Base-by-base conservation (phyloP, 768 basidiomycete species). In the Amanita polypyramis region DNA sequence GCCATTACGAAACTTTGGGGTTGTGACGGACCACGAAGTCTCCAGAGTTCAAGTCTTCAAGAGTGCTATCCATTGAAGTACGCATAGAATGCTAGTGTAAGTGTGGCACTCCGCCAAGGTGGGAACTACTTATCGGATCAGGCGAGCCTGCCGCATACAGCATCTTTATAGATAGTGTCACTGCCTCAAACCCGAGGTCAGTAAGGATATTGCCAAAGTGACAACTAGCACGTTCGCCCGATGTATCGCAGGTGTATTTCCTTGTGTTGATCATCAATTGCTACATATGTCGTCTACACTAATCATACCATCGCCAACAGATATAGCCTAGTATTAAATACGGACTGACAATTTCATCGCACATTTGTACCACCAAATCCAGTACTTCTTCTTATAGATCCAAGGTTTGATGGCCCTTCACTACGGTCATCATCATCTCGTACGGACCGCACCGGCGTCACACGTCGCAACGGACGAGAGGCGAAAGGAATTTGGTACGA, bases 311-410 rank as follows among this genome's bases (percentile, higher is more conserved):
- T 35, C 15, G 34, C n/a, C n/a, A n/a, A 11, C 4, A 27, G 25
- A 27, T 27, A 3, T 11, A 17, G 10, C 3, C 34, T 10, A 35
- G 10, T 14, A 12, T 35, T 35, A 35, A 10, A 35, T 17, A 27
- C 25, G 7, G 4, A 7, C 25, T 4, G 25, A 27, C 7, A 27
- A 27, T 57, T 62, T 62, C 66, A 91, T 51, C 88, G 72, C 21
- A 82, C 80, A 52, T 64, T 79, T 3, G 88, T 85, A 21, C 88
- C 80, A 25, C 90, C 91, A 48, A 84, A 76, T 0, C 87, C 90
- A 12, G 86, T 85, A 58, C 86, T 87, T 30, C 76, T 69, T 60
- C 89, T 75, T 74, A 85, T 80, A 19, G 75, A 53, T 5, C 87
- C 89, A 40, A 87, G 57, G 58, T 72, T 77, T 20, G 84, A 86